Conservation (phyloP, 495 filamentous ascomycete genomes). For the Acidomyces sp. region DNA sequence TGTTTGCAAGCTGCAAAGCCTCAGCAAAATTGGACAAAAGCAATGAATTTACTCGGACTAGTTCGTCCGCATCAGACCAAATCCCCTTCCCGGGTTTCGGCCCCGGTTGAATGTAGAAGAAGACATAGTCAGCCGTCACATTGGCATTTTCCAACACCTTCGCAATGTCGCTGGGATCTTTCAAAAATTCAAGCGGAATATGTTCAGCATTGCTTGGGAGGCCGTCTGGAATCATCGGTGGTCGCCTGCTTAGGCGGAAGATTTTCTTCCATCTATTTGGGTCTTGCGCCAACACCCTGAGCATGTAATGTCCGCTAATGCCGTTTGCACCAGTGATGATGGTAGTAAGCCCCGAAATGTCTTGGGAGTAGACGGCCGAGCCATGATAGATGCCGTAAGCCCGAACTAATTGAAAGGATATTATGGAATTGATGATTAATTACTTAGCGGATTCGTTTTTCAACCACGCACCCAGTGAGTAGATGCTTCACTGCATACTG, state of each 20-base stretch:
- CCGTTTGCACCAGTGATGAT: constrained; percentile 40
- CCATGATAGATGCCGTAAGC: constrained; percentile 34
- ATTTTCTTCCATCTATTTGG: constrained; percentile 38
- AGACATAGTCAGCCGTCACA: constrained; percentile 37
- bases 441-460: too few relatives aligned
- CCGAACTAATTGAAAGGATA: constrained; percentile 11
- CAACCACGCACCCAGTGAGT: too few relatives aligned
- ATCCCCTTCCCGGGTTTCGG: constrained; percentile 34
- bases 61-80: constrained; percentile 26
- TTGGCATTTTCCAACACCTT: constrained; percentile 26
- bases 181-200: constrained; percentile 34
- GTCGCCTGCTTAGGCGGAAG: constrained; percentile 28
- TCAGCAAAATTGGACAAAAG: constrained; percentile 38
- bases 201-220: constrained; percentile 32
- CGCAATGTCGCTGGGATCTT: constrained; percentile 30
- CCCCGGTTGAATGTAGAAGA: constrained; percentile 45
- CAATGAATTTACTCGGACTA: constrained; percentile 29
- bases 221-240: constrained; percentile 21
- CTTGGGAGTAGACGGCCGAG: constrained; percentile 33
- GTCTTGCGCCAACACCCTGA: constrained; percentile 29
- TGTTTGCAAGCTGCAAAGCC: constrained; percentile 29
- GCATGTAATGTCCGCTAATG: constrained; percentile 35
- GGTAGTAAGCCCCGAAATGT: constrained; percentile 33
- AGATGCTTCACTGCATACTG: too few relatives aligned
- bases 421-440: background rate